These are phyloP conservation scores for Chaetoceros tenuissimus DNA, from an alignment of 108 stramenopile genomes.

Conservation along the genomic window DNA sequence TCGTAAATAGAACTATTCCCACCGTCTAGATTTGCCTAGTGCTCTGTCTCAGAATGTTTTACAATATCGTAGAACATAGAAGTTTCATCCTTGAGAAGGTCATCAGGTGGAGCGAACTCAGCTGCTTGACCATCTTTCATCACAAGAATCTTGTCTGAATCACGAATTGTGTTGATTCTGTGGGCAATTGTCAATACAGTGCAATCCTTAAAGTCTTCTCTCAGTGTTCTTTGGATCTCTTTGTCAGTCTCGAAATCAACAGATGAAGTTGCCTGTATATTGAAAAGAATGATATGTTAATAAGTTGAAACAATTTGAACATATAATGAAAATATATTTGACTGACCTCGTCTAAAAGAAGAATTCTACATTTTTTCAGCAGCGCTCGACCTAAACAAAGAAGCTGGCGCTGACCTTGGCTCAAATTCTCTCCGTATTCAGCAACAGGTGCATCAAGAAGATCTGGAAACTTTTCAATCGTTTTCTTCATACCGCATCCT, in stretches of 20 bases:
- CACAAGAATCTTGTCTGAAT: conserved; percentile 87
- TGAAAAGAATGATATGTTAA: conserved; percentile 5
- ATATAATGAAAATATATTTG: no score
- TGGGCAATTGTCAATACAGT: conserved; percentile 92
- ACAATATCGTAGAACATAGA: conserved; percentile 78
- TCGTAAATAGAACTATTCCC: no score
- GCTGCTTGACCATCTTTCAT: conserved; percentile 82
- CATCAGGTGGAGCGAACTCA: conserved; percentile 80
- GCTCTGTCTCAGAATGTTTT: conserved; percentile 38
- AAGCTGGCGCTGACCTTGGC: conserved; percentile 87
- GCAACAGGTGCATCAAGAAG: conserved; percentile 65
- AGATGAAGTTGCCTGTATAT: conserved; percentile 71
- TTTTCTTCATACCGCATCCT: conserved; percentile 49
- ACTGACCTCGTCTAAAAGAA: conserved; percentile 90
- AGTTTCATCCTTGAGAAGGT: conserved; percentile 59
- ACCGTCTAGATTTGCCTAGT: no score
- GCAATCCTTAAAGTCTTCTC: conserved; percentile 48
- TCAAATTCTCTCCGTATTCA: conserved; percentile 88
- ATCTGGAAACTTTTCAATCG: conserved; percentile 53
- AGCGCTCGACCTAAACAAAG: conserved; percentile 89
- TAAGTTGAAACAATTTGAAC: conserved; percentile 11
- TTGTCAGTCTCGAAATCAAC: conserved; percentile 85
- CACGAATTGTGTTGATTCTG: conserved; percentile 90
- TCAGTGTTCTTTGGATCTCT: conserved; percentile 74
- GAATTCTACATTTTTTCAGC: conserved; percentile 58